phyloP scores from a whole-genome alignment of 768 basidiomycete genomes.

The Leccinum incarnatum region DNA sequence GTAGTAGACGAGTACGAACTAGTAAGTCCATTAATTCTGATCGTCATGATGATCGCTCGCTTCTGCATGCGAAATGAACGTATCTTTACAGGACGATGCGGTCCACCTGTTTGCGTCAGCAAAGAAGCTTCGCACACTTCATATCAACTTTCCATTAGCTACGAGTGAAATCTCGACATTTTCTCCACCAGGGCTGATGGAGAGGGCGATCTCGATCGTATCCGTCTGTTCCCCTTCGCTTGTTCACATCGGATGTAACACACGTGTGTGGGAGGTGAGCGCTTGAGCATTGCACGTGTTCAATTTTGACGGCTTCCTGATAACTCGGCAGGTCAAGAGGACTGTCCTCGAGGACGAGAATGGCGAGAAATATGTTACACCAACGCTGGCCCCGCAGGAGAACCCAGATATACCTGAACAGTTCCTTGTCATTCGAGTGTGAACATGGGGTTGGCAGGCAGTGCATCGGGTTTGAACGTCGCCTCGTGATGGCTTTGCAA shows the following conservation, averaged over 20 bases:
- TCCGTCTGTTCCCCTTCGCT: constrained; percentile 50
- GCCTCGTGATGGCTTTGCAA: background rate
- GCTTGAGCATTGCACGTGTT: constrained; percentile 27
- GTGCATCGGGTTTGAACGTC: background rate
- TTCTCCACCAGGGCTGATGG: constrained; percentile 19
- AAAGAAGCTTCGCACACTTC: constrained; percentile 50
- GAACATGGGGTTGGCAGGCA: constrained; percentile 2
- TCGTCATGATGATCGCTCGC: background rate
- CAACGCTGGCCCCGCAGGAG: constrained; percentile 52
- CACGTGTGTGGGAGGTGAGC: constrained; percentile 67
- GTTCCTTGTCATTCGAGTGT: constrained; percentile 59
- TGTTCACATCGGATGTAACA: constrained; percentile 64
- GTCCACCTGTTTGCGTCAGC: constrained; percentile 41
- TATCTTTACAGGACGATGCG: constrained; percentile 17
- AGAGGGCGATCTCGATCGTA: constrained; percentile 45
- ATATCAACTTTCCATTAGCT: constrained; percentile 51
- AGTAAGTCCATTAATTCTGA: constrained; percentile 31
- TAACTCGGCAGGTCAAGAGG: constrained; percentile 44
- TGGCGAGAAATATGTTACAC: constrained; percentile 38
- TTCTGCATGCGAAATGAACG: background rate
- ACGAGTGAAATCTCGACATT: constrained; percentile 17
- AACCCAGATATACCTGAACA: constrained; percentile 68
- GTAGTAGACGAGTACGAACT: constrained; percentile 46
- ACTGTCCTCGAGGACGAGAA: constrained; percentile 35
- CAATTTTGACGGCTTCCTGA: background rate